Percentiles rank a stretch among this genome's conserved stretches.
Conservation (phyloP, 176 grass and related monocot species). For the Raddia guianensis region DNA sequence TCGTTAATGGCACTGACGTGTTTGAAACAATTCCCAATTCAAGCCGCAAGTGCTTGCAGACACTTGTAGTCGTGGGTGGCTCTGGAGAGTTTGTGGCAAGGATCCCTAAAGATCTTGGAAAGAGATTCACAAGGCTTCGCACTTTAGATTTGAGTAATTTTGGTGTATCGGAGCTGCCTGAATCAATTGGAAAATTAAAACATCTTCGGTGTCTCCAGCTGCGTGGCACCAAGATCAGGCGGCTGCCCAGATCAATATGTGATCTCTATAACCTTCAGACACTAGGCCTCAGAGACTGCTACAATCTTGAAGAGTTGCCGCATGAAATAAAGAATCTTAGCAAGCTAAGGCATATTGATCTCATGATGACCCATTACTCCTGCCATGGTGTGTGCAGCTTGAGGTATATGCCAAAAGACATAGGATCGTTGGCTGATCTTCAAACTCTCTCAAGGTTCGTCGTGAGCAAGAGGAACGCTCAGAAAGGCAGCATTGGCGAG, state of each 20-base stretch:
- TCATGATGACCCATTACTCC: background rate
- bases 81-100: background rate
- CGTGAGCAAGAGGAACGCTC: background rate
- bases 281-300: conserved; percentile 56
- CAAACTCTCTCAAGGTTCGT: conserved; percentile 50
- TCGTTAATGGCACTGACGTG: background rate
- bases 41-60: conserved; percentile 11
- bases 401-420: conserved; percentile 37
- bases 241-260: conserved; percentile 19
- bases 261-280: conserved; percentile 54
- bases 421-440: conserved; percentile 42
- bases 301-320: conserved; percentile 49
- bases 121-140: conserved; percentile 37
- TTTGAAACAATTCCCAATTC: conserved; percentile 14
- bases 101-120: conserved; percentile 23
- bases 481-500: conserved; percentile 23
- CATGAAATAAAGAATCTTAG: conserved; percentile 9
- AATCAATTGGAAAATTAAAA: conserved; percentile 45
- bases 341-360: conserved; percentile 54
- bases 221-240: conserved; percentile 39
- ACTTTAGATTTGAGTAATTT: conserved; percentile 50
- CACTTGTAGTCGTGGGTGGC: conserved; percentile 44
- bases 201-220: conserved; percentile 63
- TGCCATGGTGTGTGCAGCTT: background rate
- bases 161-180: conserved; percentile 30